phyloP scores from a whole-genome alignment of 495 filamentous ascomycete species.

The Podospora anserina region DNA sequence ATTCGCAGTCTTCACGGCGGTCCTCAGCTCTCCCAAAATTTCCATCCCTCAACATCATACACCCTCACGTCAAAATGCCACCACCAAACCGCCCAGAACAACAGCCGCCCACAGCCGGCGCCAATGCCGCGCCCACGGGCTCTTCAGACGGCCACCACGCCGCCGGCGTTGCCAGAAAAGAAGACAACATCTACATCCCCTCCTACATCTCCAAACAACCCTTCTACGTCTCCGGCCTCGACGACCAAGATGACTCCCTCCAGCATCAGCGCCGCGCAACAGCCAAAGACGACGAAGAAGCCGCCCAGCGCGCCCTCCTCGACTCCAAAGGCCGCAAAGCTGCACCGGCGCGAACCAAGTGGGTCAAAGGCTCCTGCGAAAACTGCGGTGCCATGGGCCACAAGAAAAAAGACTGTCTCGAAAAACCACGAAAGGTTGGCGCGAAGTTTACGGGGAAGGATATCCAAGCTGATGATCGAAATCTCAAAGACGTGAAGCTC shows the following conservation, averaged over 20 bases:
- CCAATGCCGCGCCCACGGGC: constrained; percentile 15
- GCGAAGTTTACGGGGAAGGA: constrained; percentile 90
- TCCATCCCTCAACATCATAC: background rate
- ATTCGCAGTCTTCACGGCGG: background rate
- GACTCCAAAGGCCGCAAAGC: constrained; percentile 62
- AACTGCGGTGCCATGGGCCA: constrained; percentile 98
- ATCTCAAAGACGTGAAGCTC: constrained; percentile 76
- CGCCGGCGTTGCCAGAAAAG: constrained; percentile 57
- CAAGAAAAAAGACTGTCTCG: constrained; percentile 90
- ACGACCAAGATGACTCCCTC: constrained; percentile 82
- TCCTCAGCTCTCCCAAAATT: background rate
- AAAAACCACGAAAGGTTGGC: constrained; percentile 82
- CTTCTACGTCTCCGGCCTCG: constrained; percentile 82
- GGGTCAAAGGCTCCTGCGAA: constrained; percentile 94
- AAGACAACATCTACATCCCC: constrained; percentile 98
- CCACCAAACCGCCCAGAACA: constrained; percentile 20
- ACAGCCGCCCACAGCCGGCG: constrained; percentile 13
- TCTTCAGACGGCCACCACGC: background rate
- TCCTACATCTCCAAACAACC: constrained; percentile 97
- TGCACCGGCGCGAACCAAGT: constrained; percentile 87
- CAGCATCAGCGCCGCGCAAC: constrained; percentile 90
- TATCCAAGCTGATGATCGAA: constrained; percentile 92
- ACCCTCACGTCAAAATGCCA: constrained; percentile 12
- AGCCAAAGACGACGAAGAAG: constrained; percentile 53
- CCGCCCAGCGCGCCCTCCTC: constrained; percentile 60